Conservation (phyloP, 2,329 filamentous ascomycete genomes). For the Exophiala oligosperma region DNA sequence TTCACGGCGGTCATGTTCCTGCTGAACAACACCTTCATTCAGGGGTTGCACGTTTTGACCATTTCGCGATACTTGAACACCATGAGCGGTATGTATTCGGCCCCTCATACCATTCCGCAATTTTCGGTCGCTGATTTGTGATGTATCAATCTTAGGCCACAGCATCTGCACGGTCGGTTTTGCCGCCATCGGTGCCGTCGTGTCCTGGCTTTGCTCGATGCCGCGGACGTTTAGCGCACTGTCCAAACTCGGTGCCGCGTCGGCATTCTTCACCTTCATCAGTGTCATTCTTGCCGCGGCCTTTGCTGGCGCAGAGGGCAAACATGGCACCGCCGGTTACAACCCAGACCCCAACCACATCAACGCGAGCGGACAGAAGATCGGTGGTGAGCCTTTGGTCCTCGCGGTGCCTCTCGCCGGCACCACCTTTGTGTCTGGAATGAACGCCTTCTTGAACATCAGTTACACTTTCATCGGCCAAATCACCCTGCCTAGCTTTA, state of each 20-base stretch:
- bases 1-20: conserved; percentile 82
- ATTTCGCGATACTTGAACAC: conserved; percentile 29
- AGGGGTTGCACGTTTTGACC: conserved; percentile 44
- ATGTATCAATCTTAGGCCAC: conserved; percentile 69
- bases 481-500: conserved; percentile 91
- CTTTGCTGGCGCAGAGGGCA: conserved; percentile 73
- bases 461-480: conserved; percentile 96
- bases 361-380: conserved; percentile 27
- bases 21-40: conserved; percentile 90
- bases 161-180: conserved; percentile 78
- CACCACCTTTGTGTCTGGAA: conserved; percentile 77
- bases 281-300: conserved; percentile 82
- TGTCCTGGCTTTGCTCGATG: conserved; percentile 77
- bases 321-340: conserved; percentile 65
- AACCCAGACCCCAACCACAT: conserved; percentile 48
- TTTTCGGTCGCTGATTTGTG: conserved; percentile 59
- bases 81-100: conserved; percentile 21
- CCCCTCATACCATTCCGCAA: not conserved
- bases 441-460: conserved; percentile 92
- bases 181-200: conserved; percentile 68
- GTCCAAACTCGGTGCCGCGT: conserved; percentile 74
- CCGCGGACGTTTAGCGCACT: conserved; percentile 82
- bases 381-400: conserved; percentile 64
- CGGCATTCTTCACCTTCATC: conserved; percentile 85
- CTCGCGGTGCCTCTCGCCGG: conserved; percentile 65